Base-by-base conservation (phyloP, 306 rosid species). In the Hylodesmum podocarpum region DNA sequence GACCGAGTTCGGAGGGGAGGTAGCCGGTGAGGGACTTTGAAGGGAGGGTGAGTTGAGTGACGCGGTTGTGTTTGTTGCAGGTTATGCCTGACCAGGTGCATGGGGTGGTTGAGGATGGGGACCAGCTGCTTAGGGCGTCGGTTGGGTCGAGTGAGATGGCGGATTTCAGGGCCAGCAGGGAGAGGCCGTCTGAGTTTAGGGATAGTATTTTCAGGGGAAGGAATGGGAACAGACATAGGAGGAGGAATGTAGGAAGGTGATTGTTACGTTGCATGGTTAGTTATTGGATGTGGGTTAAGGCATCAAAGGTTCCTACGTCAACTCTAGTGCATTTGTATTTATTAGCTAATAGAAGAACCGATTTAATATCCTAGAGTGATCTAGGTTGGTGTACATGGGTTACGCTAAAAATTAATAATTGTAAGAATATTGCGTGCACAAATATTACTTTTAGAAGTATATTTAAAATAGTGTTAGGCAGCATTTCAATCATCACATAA, bases 141-240 rank as follows among this genome's bases (percentile, higher is more conserved):
- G 82, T 59, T n/a, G 92, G 96, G 79, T 92, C 96, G n/a, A 74
- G 3, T 2, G 88, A 88, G 7, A 88, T 84, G n/a, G 97, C 97
- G 64, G 91, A 88, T 74, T 92, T 92, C 14, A 92, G 87, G 0
- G 97, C 96, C 0, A 92, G 85, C n/a, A 92, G 86, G 0, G 93
- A 82, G 59, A 92, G 88, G 0, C 96, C 96, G 11, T 92, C 97
- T 18, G 89, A 76, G 89, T 82, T 88, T 7, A 92, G 89, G 47
- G 85, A 69, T 29, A 51, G 49, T 13, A 59, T n/a, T n/a, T n/a
- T 65, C 10, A 78, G 12, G 5, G 80, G 18, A 57, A 62, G 6
- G 70, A 14, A 28, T 59, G 2, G 2, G 6, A 31, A 5, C 47
- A 27, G 5, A 24, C 1, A 54, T 40, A 40, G 46, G 4, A 75